Base-by-base conservation (phyloP, 2,329 filamentous ascomycete genomes). In the Trichophyton mentagrophytes region DNA sequence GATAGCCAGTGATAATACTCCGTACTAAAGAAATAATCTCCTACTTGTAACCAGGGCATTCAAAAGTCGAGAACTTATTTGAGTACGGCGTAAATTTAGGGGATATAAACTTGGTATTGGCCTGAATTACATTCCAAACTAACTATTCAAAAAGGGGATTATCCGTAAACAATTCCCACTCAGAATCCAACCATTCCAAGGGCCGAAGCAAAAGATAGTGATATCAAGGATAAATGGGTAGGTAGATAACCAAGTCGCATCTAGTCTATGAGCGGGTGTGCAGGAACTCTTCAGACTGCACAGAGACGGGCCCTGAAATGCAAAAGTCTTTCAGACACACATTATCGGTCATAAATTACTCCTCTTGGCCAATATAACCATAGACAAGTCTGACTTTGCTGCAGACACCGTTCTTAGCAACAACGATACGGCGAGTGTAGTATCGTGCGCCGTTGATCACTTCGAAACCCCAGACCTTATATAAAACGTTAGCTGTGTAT, bases 391-490 rank as follows among this genome's bases (percentile, higher is more conserved):
- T 69, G 25, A 69, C 73, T 62, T 71, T 63, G 59, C 72, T 66
- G 59, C 69, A 69, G 42, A 73, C 67, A 11, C 67, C 69, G 17
- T 67, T 67, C 65, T 78, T 76, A 60, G 66, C 68, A 46, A 75
- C 73, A 33, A 69, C 74, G 42, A 78, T 67, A 42, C 75, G 74
- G 61, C 77, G 72, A 60, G 73, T 75, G 61, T 78, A 70, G 61
- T 70, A 69, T 59, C 76, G 71, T 63, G 73, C 64, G 22, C 74
- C 76, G 27, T 76, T 64, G 62, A 78, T 64, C 13, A 68, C 67
- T 62, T 78, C 75, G 60, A 78, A 78, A 11, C 76, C 76, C 77
- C 77, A 79, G 63, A 76, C 69, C 73, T 51, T 78, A 65, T 78
- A 65, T 36, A 46, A 30, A 27, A 36, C 9, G 27, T 55, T 55